Base-by-base conservation (phyloP, 1,139 yeast species). In the Hyphopichia pseudoburtonii region DNA sequence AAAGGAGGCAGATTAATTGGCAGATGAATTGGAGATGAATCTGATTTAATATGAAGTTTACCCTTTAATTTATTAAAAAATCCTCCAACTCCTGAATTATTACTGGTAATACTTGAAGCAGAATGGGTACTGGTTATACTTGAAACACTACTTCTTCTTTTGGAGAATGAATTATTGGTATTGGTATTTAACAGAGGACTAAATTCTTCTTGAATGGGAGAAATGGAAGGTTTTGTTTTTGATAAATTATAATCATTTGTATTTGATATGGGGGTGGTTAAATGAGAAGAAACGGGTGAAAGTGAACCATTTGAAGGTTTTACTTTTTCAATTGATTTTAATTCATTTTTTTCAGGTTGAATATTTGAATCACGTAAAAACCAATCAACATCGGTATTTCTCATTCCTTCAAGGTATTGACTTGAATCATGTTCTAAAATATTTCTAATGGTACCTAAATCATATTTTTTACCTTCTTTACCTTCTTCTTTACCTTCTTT, bases 321-420 rank as follows among this genome's bases (percentile, higher is more conserved):
- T n/a, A n/a, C n/a, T 11, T 25, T 26, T 12, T 24, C 12, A 4
- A 25, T 5, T 25, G n/a, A 12, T 12, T 25, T 25, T 5, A 4
- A 15, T 12, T 25, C 19, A 5, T 25, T 25, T 12, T 25, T 17
- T n/a, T 10, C 15, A 16, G 41, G 32, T n/a, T 30, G 38, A 9
- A 52, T 48, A 17, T 44, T 42, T 4, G 57, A 43, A 38, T 61
- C 67, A 39, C 80, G 58, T 15, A 78, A 57, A 41, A 78, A 65
- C 82, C 82, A 78, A 46, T 75, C 73, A 11, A 70, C 65, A 40
- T 70, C 75, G 16, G 58, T 53, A 34, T 55, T 58, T 25, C 54
- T 52, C 15, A 67, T 59, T 2, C 65, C 70, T 37, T 56, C 52
- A 22, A 60, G 49, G 34, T 53, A 51, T 8, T 43, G 36, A 29